Percentiles rank a stretch among this genome's conserved stretches.
Conservation (phyloP, 768 basidiomycete species). For the Auricularia heimuer region DNA sequence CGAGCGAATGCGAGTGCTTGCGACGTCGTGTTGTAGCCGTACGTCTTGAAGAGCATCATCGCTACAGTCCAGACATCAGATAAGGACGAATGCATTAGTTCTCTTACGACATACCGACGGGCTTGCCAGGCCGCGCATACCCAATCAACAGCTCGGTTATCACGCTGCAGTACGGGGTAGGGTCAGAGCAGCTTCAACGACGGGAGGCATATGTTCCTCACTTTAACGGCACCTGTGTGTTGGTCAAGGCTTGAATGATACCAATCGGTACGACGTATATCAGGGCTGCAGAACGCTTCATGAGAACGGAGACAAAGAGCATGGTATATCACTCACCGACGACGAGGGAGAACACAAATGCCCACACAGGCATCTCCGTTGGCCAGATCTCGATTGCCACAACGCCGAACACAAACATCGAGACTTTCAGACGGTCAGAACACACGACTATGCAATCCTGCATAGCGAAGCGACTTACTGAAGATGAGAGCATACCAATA, state of each 20-base stretch:
- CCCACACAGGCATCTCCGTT: constrained; percentile 22
- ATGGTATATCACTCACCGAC: constrained; percentile 8
- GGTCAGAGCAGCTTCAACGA: constrained; percentile 3
- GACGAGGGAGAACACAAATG: constrained; percentile 16
- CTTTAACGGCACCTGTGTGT: constrained; percentile 57
- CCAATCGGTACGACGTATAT: constrained; percentile 55
- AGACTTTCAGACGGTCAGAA: neutral
- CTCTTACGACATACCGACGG: constrained; percentile 37
- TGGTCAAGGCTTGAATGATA: constrained; percentile 82
- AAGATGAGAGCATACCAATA: constrained; percentile 41
- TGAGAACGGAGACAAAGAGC: constrained; percentile 23
- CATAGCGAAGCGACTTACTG: neutral
- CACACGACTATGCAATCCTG: neutral
- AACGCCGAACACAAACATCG: constrained; percentile 15
- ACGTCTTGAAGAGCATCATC: constrained; percentile 63
- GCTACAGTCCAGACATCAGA: constrained; percentile 18
- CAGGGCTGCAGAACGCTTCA: constrained; percentile 23
- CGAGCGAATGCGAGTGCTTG: constrained; percentile 61
- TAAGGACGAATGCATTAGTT: constrained; percentile 12
- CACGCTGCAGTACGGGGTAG: constrained; percentile 24
- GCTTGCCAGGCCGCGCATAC: constrained; percentile 68
- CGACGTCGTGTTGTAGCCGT: constrained; percentile 41
- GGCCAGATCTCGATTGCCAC: constrained; percentile 19
- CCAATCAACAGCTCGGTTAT: constrained; percentile 71
- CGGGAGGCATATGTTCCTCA: constrained; percentile 1